Conservation (phyloP, 2,329 filamentous ascomycete species). For the Diplocarpon mali region DNA sequence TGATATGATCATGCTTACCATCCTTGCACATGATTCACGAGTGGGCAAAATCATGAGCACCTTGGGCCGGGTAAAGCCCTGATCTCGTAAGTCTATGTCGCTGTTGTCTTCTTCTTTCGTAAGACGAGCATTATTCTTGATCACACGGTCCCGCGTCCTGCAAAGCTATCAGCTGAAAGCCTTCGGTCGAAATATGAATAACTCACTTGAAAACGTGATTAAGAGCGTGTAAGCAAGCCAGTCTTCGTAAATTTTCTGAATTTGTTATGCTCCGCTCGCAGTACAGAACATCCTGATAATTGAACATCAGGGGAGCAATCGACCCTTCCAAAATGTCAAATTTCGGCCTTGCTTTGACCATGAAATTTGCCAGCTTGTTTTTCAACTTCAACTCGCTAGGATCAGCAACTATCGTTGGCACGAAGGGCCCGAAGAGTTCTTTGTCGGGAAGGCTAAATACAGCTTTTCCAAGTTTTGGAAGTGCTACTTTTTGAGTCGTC, state of each 20-base stretch:
- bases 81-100: conserved; percentile 71
- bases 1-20: conserved; percentile 65
- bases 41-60: conserved; percentile 86
- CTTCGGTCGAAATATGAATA: neutral
- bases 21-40: conserved; percentile 69
- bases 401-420: conserved; percentile 19
- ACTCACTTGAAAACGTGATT: conserved; percentile 82
- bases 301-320: conserved; percentile 63
- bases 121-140: conserved; percentile 83
- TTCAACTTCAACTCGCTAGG: conserved; percentile 52
- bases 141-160: conserved; percentile 73
- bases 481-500: conserved; percentile 33
- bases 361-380: conserved; percentile 49
- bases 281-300: conserved; percentile 72
- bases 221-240: conserved; percentile 71
- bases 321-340: conserved; percentile 54
- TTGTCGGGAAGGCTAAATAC: conserved; percentile 37
- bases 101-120: conserved; percentile 51
- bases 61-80: conserved; percentile 92
- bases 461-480: conserved; percentile 36
- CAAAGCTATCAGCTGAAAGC: conserved; percentile 9
- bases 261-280: conserved; percentile 61
- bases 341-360: conserved; percentile 39
- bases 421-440: conserved; percentile 24
- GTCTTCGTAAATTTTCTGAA: conserved; percentile 54